Evolutionary conservation across 768 basidiomycete species (phyloP).

Genomic region (Strobilomyces dryophilus): DNA sequence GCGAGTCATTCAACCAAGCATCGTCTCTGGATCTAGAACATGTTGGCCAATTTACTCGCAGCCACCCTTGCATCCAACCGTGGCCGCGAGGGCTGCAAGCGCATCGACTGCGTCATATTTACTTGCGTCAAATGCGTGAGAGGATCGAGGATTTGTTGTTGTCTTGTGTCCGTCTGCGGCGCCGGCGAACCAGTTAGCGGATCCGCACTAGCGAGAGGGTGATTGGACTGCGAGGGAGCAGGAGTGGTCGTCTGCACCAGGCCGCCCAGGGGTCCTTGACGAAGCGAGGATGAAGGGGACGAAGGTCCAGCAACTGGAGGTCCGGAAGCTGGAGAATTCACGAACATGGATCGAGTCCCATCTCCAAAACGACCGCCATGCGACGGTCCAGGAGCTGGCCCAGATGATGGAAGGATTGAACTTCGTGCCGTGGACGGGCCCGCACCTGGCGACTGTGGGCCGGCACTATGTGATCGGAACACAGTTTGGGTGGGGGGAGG

Average conservation of each 20-base stretch:
- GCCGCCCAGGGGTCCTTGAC: slow-evolving; percentile 20
- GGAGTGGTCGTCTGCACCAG: slow-evolving; percentile 5
- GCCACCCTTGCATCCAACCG: slow-evolving; percentile 82
- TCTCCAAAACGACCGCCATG: slow-evolving; percentile 66
- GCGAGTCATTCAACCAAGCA: not conserved
- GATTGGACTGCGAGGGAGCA: slow-evolving; percentile 6
- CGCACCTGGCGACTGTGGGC: slow-evolving; percentile 49
- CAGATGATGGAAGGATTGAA: slow-evolving; percentile 20
- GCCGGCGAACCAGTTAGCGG: slow-evolving; percentile 11
- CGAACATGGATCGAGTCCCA: slow-evolving; percentile 79
- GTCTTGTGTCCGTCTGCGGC: slow-evolving; percentile 20
- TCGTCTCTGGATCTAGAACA: slow-evolving; percentile 52
- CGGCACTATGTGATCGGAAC: slow-evolving; percentile 28
- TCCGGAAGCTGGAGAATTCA: slow-evolving; percentile 44
- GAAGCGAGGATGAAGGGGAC: slow-evolving; percentile 30
- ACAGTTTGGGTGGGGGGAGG: slow-evolving; percentile 18
- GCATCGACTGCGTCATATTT: slow-evolving; percentile 70
- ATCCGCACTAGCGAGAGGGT: slow-evolving; percentile 16
- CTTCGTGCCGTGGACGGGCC: slow-evolving; percentile 44
- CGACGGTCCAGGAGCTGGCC: slow-evolving; percentile 43
- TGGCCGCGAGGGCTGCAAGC: slow-evolving; percentile 65
- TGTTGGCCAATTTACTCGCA: slow-evolving; percentile 86
- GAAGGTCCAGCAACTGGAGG: slow-evolving; percentile 34
- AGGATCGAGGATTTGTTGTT: slow-evolving; percentile 48
- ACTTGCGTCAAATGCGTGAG: slow-evolving; percentile 58